These are phyloP conservation scores for Neobulgaria alba DNA, from an alignment of 2,329 filamentous ascomycete genomes.

Conservation along the genomic window DNA sequence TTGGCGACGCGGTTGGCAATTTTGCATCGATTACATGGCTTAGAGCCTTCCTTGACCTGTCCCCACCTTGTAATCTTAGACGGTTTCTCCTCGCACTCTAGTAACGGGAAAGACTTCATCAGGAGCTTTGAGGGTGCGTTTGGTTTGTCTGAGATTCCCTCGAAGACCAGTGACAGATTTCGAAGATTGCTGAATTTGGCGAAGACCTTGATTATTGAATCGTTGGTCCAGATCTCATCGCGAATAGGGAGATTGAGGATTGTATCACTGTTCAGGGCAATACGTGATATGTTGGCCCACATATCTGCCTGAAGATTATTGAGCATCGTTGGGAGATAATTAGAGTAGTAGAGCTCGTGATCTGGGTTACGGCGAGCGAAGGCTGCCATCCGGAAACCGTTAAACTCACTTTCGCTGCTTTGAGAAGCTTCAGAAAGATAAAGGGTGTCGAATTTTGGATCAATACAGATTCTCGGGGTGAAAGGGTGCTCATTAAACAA, in stretches of 20 bases:
- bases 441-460: background rate
- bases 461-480: background rate
- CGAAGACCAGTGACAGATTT: background rate
- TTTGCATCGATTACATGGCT: too few species aligned
- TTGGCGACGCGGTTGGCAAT: too few species aligned
- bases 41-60: too few species aligned
- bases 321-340: background rate
- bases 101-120: background rate
- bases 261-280: background rate
- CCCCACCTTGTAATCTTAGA: background rate
- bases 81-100: background rate
- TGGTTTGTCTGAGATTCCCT: background rate
- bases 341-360: background rate
- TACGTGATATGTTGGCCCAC: background rate
- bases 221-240: background rate
- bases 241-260: background rate
- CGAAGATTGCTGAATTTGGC: constrained; percentile 1
- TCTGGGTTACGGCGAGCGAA: background rate
- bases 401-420: background rate
- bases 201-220: background rate
- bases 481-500: background rate
- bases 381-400: background rate
- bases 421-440: background rate
- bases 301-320: background rate
- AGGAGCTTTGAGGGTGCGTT: background rate